Conservation (phyloP, 148 eudicot species). For the Amaranthus hypochondriacus region DNA sequence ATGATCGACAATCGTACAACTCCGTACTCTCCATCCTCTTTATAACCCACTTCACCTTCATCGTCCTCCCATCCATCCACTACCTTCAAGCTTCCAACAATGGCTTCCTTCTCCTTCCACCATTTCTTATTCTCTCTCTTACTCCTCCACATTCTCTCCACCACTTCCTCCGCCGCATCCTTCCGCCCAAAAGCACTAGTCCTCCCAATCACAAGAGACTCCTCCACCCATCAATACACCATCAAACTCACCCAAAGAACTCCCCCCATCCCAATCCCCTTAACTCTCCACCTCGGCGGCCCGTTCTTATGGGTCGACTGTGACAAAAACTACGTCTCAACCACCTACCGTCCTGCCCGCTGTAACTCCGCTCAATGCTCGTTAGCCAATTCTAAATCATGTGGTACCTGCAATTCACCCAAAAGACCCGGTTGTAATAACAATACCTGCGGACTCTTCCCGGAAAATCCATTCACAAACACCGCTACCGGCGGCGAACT, state of each 20-base stretch:
- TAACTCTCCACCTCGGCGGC: conserved; percentile 52
- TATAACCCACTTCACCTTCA: neutral
- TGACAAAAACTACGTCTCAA: conserved; percentile 29
- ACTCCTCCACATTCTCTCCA: conserved; percentile 2
- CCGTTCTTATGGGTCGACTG: conserved; percentile 45
- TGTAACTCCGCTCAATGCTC: conserved; percentile 55
- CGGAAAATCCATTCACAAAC: conserved; percentile 42
- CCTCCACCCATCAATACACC: conserved; percentile 51
- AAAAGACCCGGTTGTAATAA: conserved; percentile 51
- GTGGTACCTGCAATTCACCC: conserved; percentile 27
- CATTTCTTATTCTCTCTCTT: conserved; percentile 1
- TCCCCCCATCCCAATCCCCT: conserved; percentile 38
- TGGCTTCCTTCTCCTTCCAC: conserved; percentile 22
- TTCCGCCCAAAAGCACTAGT: conserved; percentile 49
- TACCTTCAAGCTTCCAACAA: neutral
- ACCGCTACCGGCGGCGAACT: conserved; percentile 38
- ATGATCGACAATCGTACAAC: neutral
- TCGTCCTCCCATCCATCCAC: neutral
- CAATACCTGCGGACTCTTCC: conserved; percentile 49
- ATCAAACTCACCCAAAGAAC: conserved; percentile 49
- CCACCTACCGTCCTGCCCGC: conserved; percentile 38
- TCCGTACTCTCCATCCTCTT: conserved; percentile 4
- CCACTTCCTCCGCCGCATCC: conserved; percentile 14
- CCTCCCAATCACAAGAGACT: conserved; percentile 48
- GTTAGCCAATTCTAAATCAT: conserved; percentile 29